phyloP scores from a whole-genome alignment of 192 early-diverging fungal species.

The Piromyces finnis region DNA sequence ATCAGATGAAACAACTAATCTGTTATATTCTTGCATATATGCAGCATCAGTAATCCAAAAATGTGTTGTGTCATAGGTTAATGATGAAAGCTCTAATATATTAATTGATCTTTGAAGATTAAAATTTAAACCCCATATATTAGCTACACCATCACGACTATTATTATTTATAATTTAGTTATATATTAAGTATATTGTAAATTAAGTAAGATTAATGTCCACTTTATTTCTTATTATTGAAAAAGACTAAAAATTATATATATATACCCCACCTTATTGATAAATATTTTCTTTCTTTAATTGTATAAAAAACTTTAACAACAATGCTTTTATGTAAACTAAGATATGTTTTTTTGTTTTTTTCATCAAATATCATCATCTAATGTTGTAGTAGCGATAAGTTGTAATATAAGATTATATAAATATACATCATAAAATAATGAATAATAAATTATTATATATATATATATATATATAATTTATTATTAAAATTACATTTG shows the following conservation, averaged over 20 bases:
- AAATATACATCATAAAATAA: too few relatives aligned
- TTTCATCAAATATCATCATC: conserved; percentile 30
- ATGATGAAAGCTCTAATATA: conserved; percentile 17
- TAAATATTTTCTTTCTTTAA: conserved; percentile 40
- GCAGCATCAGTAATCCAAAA: conserved; percentile 32
- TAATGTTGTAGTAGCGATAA: too few relatives aligned
- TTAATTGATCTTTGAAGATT: conserved; percentile 26
- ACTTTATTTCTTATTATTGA: too few relatives aligned
- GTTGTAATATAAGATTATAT: too few relatives aligned
- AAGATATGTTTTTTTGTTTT: conserved; percentile 16
- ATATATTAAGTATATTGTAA: too few relatives aligned
- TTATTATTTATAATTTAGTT: background rate
- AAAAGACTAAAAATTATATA: too few relatives aligned
- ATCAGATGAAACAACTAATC: conserved; percentile 31
- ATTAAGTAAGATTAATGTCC: too few relatives aligned
- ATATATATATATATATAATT: too few relatives aligned
- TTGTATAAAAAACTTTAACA: conserved; percentile 28
- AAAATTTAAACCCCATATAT: conserved; percentile 28
- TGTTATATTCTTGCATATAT: conserved; percentile 31
- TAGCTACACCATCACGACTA: conserved; percentile 33
- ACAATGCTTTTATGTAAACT: conserved; percentile 40
- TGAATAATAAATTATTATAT: too few relatives aligned
- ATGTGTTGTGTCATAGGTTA: conserved; percentile 4
- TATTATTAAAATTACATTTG: background rate
- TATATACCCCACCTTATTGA: conserved; percentile 31